Evolutionary conservation across 148 eudicot genomes (phyloP).

Genomic region (Rhododendron henanense): DNA sequence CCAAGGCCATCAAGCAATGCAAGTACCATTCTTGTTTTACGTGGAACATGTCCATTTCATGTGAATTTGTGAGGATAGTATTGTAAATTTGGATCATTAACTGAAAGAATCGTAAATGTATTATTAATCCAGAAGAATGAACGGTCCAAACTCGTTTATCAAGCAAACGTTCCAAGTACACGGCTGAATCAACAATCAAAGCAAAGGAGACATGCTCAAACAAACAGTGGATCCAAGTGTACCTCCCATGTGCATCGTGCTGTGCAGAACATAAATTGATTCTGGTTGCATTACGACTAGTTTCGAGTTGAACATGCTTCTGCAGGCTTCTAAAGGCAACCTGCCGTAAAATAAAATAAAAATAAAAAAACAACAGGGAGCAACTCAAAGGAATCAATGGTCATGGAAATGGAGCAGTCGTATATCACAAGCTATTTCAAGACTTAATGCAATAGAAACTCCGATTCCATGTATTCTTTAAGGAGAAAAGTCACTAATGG

Average conservation of each 20-base stretch:
- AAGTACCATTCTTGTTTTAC: neutral
- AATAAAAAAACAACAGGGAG: neutral
- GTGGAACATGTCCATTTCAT: neutral
- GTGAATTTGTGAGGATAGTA: neutral
- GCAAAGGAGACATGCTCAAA: neutral
- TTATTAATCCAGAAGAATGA: neutral
- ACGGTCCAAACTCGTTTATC: neutral
- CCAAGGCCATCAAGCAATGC: neutral
- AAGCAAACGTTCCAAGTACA: neutral
- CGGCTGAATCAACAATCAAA: neutral
- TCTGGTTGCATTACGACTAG: neutral
- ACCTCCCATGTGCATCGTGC: constrained; percentile 11
- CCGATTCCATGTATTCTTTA: neutral
- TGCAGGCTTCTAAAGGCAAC: constrained; percentile 10
- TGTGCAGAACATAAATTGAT: neutral
- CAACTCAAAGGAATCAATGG: neutral
- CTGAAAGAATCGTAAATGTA: neutral
- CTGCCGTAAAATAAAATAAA: neutral
- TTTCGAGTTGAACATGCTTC: constrained; percentile 9
- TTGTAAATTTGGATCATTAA: neutral
- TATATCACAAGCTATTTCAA: neutral
- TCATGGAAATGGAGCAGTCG: neutral
- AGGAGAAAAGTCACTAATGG: neutral
- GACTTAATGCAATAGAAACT: neutral
- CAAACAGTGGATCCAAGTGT: neutral